phyloP scores from a whole-genome alignment of 768 basidiomycete species.

The Peribolospora baueri region DNA sequence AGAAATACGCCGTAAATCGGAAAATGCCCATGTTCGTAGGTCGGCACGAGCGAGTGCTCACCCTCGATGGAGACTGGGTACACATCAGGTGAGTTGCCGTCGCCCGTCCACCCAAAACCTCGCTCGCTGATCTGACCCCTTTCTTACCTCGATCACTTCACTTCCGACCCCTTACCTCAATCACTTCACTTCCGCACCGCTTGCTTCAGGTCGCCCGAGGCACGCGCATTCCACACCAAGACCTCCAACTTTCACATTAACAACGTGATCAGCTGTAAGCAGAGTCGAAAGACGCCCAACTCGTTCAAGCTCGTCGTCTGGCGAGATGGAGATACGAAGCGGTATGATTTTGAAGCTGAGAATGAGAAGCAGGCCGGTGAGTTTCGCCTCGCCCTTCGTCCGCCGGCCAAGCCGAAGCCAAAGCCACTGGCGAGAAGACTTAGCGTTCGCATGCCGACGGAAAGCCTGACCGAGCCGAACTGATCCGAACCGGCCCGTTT shows the following conservation, averaged over 20 bases:
- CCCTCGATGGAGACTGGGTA: conserved; percentile 84
- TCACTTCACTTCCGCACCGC: conserved; percentile 30
- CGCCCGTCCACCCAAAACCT: background rate
- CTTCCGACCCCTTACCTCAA: conserved; percentile 4
- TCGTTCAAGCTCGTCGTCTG: conserved; percentile 72
- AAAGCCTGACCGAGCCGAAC: no score
- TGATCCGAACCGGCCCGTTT: no score
- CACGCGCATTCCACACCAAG: conserved; percentile 30
- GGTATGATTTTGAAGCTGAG: conserved; percentile 95
- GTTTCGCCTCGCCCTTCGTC: conserved; percentile 17
- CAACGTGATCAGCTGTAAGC: conserved; percentile 56
- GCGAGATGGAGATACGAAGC: conserved; percentile 41
- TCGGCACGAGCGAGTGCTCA: conserved; percentile 67
- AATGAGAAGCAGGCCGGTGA: conserved; percentile 50
- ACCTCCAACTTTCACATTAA: conserved; percentile 46
- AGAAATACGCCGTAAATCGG: conserved; percentile 80
- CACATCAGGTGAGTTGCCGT: conserved; percentile 28
- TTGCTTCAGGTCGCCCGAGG: conserved; percentile 60
- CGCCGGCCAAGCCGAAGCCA: background rate
- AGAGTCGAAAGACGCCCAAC: conserved; percentile 50
- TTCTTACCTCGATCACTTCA: conserved; percentile 1
- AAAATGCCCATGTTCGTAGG: conserved; percentile 86
- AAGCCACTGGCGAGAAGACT: background rate
- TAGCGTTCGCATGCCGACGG: no score
- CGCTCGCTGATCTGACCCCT: conserved; percentile 10